Base-by-base conservation (phyloP, 495 filamentous ascomycete genomes). In the Aspergillus steynii region DNA sequence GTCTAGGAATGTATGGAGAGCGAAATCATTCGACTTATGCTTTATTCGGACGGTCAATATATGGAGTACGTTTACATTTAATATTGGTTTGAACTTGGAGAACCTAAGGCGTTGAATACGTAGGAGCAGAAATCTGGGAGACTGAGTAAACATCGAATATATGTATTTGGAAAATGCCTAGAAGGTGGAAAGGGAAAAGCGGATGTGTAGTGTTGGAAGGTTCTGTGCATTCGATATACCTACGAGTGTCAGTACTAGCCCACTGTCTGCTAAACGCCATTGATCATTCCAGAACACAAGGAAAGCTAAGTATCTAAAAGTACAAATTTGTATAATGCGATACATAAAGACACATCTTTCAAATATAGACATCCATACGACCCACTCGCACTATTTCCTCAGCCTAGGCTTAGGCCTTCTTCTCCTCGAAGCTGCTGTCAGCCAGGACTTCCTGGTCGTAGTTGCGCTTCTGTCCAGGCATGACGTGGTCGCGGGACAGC, bases 261-360 rank as follows among this genome's bases (percentile, higher is more conserved):
- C 6, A 9, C 32, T 79, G 74, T 56, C 45, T 70, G 61, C 9
- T 72, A 67, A 37, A 68, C 65, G 37, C 70, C 76, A 34, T 78
- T 73, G 68, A 68, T 42, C 37, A 42, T 42, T 42, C 37, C 37
- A 42, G 37, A 42, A 42, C 37, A 42, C 37, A 42, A 42, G 9
- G 31, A 34, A 34, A 42, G 37, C 37, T 42, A 42, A 80, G 46
- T 75, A 76, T 91, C 74, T 57, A 87, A 80, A 65, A 81, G 75
- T 74, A 88, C 88, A 73, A 88, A 91, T 56, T 15, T 59, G 56
- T 59, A 59, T 83, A 68, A 42, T 70, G 66, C 51, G 45, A 68
- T 55, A 8, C 31, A 56, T 46, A 55, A 34, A 29, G 37, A 57
- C 49, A 56, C 29, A 37, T 61, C 42, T 59, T 31, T 46, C 56